Evolutionary conservation across 2,329 filamentous ascomycete species (phyloP).

Genomic region (Botryosphaeria dothidea): DNA sequence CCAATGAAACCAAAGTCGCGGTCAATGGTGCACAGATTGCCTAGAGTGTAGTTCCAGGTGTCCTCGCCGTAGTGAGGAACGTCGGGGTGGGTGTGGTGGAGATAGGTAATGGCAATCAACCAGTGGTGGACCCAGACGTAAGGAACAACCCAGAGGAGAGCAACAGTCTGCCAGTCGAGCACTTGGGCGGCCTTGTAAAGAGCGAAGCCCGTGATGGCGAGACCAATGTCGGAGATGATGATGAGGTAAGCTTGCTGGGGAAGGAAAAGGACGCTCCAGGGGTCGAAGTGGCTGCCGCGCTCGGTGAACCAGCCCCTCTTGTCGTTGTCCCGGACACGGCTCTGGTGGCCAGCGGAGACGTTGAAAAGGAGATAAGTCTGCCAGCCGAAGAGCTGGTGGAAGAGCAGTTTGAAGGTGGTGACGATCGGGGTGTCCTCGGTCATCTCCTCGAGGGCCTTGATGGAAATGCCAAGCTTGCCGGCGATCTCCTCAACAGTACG

Average conservation of each 20-base stretch:
- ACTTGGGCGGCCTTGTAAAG: conserved; percentile 58
- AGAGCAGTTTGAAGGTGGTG: conserved; percentile 55
- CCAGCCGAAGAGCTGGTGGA: conserved; percentile 67
- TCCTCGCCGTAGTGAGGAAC: conserved; percentile 61
- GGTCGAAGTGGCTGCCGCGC: conserved; percentile 57
- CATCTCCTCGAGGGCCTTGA: conserved; percentile 37
- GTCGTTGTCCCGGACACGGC: conserved; percentile 14
- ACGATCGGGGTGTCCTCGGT: conserved; percentile 63
- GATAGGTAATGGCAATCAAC: conserved; percentile 74
- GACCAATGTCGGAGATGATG: conserved; percentile 60
- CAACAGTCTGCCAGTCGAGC: conserved; percentile 50
- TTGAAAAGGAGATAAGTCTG: conserved; percentile 65
- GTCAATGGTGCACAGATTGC: conserved; percentile 64
- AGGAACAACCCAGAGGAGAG: conserved; percentile 63
- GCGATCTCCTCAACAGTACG: conserved; percentile 21
- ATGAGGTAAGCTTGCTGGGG: conserved; percentile 59
- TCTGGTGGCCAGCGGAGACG: conserved; percentile 23
- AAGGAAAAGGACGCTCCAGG: conserved; percentile 62
- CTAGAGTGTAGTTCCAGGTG: conserved; percentile 63
- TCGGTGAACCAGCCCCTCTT: conserved; percentile 16
- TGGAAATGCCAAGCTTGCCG: conserved; percentile 21
- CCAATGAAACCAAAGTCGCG: conserved; percentile 66
- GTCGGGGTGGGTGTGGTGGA: conserved; percentile 66
- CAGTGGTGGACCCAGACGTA: conserved; percentile 73
- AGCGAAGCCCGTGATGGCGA: conserved; percentile 50